Percentiles rank a stretch among this genome's conserved stretches.
Conservation (phyloP, 2,329 filamentous ascomycete genomes). For the Sordariomycetes sp. region DNA sequence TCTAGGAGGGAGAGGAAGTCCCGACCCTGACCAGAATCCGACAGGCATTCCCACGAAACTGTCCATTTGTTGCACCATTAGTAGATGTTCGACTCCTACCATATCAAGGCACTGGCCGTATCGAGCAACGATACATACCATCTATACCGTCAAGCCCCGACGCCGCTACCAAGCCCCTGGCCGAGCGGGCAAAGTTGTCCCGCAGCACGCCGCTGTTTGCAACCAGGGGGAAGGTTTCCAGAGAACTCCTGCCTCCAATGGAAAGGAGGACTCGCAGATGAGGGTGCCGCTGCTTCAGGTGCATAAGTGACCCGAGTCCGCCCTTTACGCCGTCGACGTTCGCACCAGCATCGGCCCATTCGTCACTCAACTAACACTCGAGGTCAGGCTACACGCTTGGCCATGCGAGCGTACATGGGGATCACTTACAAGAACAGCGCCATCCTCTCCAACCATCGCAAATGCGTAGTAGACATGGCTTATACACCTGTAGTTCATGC, state of each 20-base stretch:
- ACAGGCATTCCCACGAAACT: constrained; percentile 77
- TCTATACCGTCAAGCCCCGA: constrained; percentile 54
- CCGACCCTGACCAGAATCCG: constrained; percentile 48
- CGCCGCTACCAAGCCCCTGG: constrained; percentile 52
- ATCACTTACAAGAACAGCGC: constrained; percentile 57
- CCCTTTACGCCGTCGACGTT: constrained; percentile 59
- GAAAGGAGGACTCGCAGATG: constrained; percentile 67
- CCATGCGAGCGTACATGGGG: not conserved
- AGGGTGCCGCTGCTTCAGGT: constrained; percentile 56
- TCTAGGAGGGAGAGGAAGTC: constrained; percentile 60
- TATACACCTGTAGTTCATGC: constrained; percentile 62
- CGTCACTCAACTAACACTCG: constrained; percentile 53
- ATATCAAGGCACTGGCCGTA: not conserved
- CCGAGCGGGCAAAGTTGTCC: constrained; percentile 58
- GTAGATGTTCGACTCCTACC: not conserved
- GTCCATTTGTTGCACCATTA: constrained; percentile 4
- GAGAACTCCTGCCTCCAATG: constrained; percentile 55
- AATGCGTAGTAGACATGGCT: constrained; percentile 78
- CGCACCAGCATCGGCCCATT: constrained; percentile 62
- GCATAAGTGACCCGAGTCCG: constrained; percentile 59
- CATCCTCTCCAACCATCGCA: constrained; percentile 59
- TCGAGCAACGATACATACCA: constrained; percentile 32
- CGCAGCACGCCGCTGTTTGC: constrained; percentile 45
- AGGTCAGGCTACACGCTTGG: not conserved
- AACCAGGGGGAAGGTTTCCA: constrained; percentile 53